These are phyloP conservation scores for Lachnellula subtilissima DNA, from an alignment of 2,329 filamentous ascomycete species.

Conservation along the genomic window DNA sequence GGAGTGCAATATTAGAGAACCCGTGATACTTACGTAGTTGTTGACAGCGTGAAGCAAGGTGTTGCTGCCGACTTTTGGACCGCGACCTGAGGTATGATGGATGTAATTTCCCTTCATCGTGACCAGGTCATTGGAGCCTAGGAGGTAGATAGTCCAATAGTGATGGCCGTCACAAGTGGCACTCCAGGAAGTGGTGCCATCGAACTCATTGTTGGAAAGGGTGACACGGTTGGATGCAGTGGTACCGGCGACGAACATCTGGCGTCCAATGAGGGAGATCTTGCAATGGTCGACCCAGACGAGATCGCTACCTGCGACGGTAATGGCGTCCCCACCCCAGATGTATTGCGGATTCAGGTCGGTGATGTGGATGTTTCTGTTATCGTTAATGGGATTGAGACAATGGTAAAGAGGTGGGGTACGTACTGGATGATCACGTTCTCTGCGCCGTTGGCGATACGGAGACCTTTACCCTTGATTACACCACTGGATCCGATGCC, in stretches of 20 bases:
- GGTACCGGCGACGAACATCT: conserved; percentile 38
- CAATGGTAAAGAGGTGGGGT: no score
- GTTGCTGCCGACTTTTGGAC: conserved; percentile 38
- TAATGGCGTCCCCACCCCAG: conserved; percentile 57
- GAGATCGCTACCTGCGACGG: conserved; percentile 42
- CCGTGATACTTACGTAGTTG: conserved; percentile 29
- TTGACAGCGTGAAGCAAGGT: conserved; percentile 39
- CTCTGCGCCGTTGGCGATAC: conserved; percentile 19
- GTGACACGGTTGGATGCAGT: conserved; percentile 36
- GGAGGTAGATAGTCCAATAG: conserved; percentile 43
- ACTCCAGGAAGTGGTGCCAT: conserved; percentile 40
- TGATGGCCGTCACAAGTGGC: conserved; percentile 41
- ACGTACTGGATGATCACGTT: conserved; percentile 20
- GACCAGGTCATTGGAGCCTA: conserved; percentile 36
- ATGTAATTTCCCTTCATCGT: conserved; percentile 43
- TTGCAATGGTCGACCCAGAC: conserved; percentile 37
- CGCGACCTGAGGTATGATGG: conserved; percentile 40
- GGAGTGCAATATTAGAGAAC: no score
- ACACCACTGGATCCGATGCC: conserved; percentile 24
- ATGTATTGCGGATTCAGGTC: conserved; percentile 53
- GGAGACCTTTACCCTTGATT: conserved; percentile 27
- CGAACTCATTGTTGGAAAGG: conserved; percentile 43
- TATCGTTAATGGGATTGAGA: neutral
- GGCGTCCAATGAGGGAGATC: conserved; percentile 40
- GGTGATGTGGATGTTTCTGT: conserved; percentile 47